Evolutionary conservation across 768 basidiomycete genomes (phyloP).

Genomic region (Mycena polygramma): DNA sequence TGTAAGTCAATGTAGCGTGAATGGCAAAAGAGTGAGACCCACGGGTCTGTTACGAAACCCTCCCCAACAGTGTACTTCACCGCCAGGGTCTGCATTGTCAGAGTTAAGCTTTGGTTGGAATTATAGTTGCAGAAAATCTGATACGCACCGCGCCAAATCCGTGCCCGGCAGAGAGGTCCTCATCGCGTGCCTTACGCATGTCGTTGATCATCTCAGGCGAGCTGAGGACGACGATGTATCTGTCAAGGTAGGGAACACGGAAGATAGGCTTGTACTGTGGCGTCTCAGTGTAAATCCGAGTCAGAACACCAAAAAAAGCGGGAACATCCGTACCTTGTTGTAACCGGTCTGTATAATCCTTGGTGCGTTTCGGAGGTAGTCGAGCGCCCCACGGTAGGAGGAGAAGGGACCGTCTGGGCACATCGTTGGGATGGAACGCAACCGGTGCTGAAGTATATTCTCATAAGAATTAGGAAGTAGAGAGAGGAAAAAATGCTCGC

Average conservation of each 20-base stretch:
- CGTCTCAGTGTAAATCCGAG: neutral
- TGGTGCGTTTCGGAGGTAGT: constrained; percentile 41
- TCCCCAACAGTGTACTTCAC: constrained; percentile 30
- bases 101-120: neutral
- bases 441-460: neutral
- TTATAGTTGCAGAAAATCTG: neutral
- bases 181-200: constrained; percentile 53
- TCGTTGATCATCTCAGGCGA: constrained; percentile 62
- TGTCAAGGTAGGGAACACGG: constrained; percentile 56
- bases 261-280: constrained; percentile 45
- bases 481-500: neutral
- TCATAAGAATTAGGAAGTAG: neutral
- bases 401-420: constrained; percentile 47
- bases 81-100: constrained; percentile 2
- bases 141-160: constrained; percentile 45
- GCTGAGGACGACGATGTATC: constrained; percentile 60
- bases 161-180: constrained; percentile 47
- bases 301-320: neutral
- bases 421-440: constrained; percentile 47
- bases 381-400: constrained; percentile 47
- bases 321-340: constrained; percentile 39
- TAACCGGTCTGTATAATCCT: constrained; percentile 51
- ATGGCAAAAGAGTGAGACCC: no score
- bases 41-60: constrained; percentile 27
- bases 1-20: no score